A percentile compares a stretch with the other conserved stretches of the same genome.
These are phyloP conservation scores for Lachnellula suecica DNA, from an alignment of 2,329 filamentous ascomycete species.

Conservation along the genomic window DNA sequence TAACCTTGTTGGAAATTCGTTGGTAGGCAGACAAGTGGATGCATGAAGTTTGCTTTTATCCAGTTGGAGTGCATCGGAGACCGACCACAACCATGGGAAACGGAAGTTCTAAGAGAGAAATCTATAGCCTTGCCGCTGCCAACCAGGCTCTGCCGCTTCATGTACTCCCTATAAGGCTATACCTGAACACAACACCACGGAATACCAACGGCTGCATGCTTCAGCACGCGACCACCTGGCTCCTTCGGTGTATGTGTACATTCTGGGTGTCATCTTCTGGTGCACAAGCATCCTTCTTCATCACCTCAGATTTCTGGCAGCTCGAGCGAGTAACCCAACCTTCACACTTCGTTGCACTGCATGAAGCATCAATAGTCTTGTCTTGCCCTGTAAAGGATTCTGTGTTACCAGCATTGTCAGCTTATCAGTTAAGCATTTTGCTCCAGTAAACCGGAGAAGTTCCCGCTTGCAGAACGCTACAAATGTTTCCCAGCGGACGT, in stretches of 20 bases:
- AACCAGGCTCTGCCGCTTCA: not conserved
- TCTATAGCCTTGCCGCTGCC: not conserved
- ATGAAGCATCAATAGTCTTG: not conserved
- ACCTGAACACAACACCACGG: not conserved
- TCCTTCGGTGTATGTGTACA: not conserved
- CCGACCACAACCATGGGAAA: not conserved
- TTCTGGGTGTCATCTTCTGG: not conserved
- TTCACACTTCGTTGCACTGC: not conserved
- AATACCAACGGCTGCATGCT: not conserved
- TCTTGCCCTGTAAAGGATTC: not conserved
- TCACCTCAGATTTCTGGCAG: not conserved
- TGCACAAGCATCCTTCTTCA: not conserved
- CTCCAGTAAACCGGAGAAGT: not conserved
- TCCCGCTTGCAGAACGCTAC: not conserved
- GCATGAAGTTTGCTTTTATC: not conserved
- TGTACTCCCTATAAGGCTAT: not conserved
- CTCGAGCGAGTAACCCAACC: not conserved
- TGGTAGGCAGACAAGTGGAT: not conserved
- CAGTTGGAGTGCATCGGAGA: not conserved
- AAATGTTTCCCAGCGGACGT: not conserved
- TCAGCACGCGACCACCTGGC: not conserved
- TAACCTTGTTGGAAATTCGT: not conserved
- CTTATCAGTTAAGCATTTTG: not conserved
- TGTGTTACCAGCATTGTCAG: not conserved
- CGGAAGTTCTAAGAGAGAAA: not conserved